Conservation (phyloP, 2,329 filamentous ascomycete species). For the Pezicula neosporulosa region DNA sequence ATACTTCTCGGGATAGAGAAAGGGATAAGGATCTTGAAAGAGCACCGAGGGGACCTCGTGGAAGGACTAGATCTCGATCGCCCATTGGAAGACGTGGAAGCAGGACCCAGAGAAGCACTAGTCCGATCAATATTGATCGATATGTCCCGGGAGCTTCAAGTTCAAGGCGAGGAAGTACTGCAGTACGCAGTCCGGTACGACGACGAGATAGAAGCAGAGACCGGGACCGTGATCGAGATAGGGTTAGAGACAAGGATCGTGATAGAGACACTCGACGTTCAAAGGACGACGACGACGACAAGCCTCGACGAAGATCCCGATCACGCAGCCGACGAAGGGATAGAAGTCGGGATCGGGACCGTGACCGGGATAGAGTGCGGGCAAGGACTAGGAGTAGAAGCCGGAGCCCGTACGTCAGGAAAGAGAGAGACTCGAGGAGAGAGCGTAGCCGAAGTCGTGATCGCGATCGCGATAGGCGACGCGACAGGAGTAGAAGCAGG, state of each 20-base stretch:
- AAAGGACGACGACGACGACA: conserved; percentile 9
- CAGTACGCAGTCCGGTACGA: conserved; percentile 9
- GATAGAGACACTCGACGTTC: conserved; percentile 8
- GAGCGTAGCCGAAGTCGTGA: conserved; percentile 1
- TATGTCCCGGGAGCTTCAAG: conserved; percentile 25
- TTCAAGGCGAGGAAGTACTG: conserved; percentile 19
- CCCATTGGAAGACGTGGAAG: conserved; percentile 19
- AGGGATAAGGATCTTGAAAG: conserved; percentile 12
- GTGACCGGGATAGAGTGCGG: conserved; percentile 4
- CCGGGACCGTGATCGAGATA: conserved; percentile 5
- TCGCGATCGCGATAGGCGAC: conserved; percentile 4
- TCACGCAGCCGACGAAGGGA: conserved; percentile 10
- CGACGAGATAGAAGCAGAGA: conserved; percentile 2
- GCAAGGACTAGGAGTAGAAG: conserved; percentile 8
- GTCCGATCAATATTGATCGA: conserved; percentile 28
- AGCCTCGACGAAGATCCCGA: conserved; percentile 10
- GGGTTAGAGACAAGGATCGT: conserved; percentile 18
- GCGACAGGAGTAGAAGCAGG: conserved; percentile 1
- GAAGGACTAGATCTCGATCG: conserved; percentile 26
- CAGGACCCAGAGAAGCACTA: conserved; percentile 26
- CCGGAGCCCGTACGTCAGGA: conserved; percentile 14
- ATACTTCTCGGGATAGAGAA: conserved; percentile 27
- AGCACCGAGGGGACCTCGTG: conserved; percentile 19
- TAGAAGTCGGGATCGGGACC: conserved; percentile 11
- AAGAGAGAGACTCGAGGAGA: conserved; percentile 14